phyloP scores from a whole-genome alignment of 768 basidiomycete genomes.

The Trametes cubensis region DNA sequence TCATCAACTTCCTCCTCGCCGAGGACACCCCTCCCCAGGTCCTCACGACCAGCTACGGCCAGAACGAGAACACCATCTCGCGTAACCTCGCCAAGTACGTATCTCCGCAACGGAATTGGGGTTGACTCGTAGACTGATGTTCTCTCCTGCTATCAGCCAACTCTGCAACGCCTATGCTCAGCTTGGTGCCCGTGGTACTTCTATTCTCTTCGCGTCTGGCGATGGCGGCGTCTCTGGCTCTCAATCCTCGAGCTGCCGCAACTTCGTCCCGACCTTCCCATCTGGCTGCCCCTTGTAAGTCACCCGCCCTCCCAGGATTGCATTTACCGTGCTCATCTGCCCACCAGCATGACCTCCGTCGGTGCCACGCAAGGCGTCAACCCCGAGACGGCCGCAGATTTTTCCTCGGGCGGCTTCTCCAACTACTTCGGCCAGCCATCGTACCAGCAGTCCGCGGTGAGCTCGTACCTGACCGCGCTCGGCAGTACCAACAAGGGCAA shows the following conservation, averaged over 20 bases:
- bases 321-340: not conserved
- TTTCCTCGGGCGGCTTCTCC: slow-evolving; percentile 78
- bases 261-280: slow-evolving; percentile 61
- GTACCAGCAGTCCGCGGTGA: slow-evolving; percentile 55
- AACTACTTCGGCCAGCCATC: slow-evolving; percentile 55
- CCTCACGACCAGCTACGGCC: slow-evolving; percentile 72
- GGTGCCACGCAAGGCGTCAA: slow-evolving; percentile 59
- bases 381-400: slow-evolving; percentile 59
- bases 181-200: slow-evolving; percentile 69
- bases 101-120: slow-evolving; percentile 44
- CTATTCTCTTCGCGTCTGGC: slow-evolving; percentile 68
- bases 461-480: slow-evolving; percentile 47
- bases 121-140: slow-evolving; percentile 37
- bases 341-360: slow-evolving; percentile 51
- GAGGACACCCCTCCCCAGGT: slow-evolving; percentile 53
- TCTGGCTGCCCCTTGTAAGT: slow-evolving; percentile 44
- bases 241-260: slow-evolving; percentile 42
- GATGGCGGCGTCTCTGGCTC: slow-evolving; percentile 67
- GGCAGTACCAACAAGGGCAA: slow-evolving; percentile 54
- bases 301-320: not conserved
- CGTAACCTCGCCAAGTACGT: slow-evolving; percentile 50
- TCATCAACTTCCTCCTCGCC: slow-evolving; percentile 57
- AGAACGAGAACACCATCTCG: slow-evolving; percentile 72
- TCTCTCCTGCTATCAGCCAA: slow-evolving; percentile 39
- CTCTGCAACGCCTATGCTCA: slow-evolving; percentile 66